phyloP scores from a whole-genome alignment of 2,329 filamentous ascomycete genomes.

The Colletotrichum brevisporum region DNA sequence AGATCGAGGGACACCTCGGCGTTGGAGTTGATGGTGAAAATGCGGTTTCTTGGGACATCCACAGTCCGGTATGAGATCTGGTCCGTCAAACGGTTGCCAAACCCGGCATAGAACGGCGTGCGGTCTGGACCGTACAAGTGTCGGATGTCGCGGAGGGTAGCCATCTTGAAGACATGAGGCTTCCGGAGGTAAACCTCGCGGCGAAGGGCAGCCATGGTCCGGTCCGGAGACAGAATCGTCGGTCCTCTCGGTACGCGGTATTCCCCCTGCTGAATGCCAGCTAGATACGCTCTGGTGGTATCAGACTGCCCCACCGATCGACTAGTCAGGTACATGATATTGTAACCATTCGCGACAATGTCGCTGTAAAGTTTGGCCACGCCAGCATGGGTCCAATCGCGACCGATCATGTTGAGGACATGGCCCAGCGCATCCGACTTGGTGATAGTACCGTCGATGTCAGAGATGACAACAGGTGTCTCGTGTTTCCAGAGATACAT shows the following conservation, averaged over 20 bases:
- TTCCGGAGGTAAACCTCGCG: conserved; percentile 96
- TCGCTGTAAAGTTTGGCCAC: conserved; percentile 98
- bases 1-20: conserved; percentile 95
- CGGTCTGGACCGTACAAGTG: conserved; percentile 83
- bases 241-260: conserved; percentile 90
- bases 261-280: conserved; percentile 89
- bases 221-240: conserved; percentile 94
- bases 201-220: conserved; percentile 92
- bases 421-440: conserved; percentile 97
- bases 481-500: conserved; percentile 97
- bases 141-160: conserved; percentile 93
- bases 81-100: conserved; percentile 96
- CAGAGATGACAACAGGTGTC: conserved; percentile 95
- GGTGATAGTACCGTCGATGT: conserved; percentile 98
- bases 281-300: conserved; percentile 88
- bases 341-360: conserved; percentile 95
- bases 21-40: conserved; percentile 99
- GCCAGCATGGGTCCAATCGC: conserved; percentile 97
- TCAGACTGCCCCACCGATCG: conserved; percentile 95
- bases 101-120: conserved; percentile 95
- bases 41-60: conserved; percentile 92
- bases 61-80: conserved; percentile 96
- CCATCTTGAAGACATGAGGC: conserved; percentile 99
- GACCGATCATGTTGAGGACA: conserved; percentile 94
- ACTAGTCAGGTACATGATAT: conserved; percentile 97